These are phyloP conservation scores for Apophysomyces ossiformis DNA, from an alignment of 371 early-diverging fungal genomes.

Conservation along the genomic window DNA sequence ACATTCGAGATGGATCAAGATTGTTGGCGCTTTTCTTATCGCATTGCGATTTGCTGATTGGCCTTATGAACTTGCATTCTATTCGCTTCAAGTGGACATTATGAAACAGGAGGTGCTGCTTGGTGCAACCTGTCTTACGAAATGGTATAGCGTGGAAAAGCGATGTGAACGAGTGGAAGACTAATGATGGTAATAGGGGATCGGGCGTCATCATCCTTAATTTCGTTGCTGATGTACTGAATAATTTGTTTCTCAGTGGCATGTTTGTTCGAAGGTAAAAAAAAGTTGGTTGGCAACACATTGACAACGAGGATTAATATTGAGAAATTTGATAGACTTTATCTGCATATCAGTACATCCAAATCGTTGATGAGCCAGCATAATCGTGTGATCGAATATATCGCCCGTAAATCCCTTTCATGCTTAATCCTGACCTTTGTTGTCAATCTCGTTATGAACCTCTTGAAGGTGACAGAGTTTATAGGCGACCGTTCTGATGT, in stretches of 20 bases:
- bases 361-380: slow-evolving; percentile 39
- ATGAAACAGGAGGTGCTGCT: slow-evolving; percentile 30
- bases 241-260: slow-evolving; percentile 50
- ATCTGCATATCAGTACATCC: slow-evolving; percentile 38
- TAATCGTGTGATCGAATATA: slow-evolving; percentile 43
- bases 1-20: slow-evolving; percentile 39
- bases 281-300: background rate
- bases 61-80: slow-evolving; percentile 49
- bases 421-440: slow-evolving; percentile 44
- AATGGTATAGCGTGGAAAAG: slow-evolving; percentile 24
- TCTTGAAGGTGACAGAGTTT: slow-evolving; percentile 44
- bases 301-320: background rate
- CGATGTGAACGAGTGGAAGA: background rate
- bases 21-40: slow-evolving; percentile 35
- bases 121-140: slow-evolving; percentile 40
- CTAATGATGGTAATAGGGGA: slow-evolving; percentile 27
- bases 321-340: slow-evolving; percentile 27
- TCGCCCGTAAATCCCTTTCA: slow-evolving; percentile 50
- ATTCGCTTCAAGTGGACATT: slow-evolving; percentile 26
- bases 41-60: slow-evolving; percentile 48
- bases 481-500: slow-evolving; percentile 50
- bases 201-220: slow-evolving; percentile 50
- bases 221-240: slow-evolving; percentile 45
- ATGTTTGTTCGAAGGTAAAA: slow-evolving; percentile 53
- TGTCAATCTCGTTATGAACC: slow-evolving; percentile 46